Percentiles rank a stretch among this genome's conserved stretches.
Conservation (phyloP, 169 alveolate species). For the Plasmodium blacklocki region DNA sequence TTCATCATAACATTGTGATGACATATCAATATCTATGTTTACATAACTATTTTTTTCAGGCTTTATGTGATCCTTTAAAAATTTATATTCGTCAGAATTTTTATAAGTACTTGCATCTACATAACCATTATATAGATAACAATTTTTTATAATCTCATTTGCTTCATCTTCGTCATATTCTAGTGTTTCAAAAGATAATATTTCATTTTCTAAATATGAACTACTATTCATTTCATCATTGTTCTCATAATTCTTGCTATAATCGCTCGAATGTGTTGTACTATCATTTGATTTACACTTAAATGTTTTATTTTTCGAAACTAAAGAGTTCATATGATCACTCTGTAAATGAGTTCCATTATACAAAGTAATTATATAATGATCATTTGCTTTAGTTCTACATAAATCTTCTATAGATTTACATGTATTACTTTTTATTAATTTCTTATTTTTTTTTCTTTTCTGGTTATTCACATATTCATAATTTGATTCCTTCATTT, state of each 20-base stretch:
- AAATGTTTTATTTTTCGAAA: conserved; percentile 16
- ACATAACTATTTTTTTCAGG: conserved; percentile 21
- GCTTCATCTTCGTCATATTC: conserved; percentile 76
- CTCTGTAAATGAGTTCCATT: conserved; percentile 44
- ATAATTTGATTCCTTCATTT: background rate
- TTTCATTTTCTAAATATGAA: conserved; percentile 56
- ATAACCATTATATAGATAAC: conserved; percentile 68
- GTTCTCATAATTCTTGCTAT: conserved; percentile 26
- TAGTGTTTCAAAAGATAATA: conserved; percentile 33
- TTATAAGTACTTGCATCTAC: conserved; percentile 47
- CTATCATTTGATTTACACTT: conserved; percentile 37
- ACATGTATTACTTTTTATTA: conserved; percentile 14
- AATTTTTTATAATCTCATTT: conserved; percentile 68
- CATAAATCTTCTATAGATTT: conserved; percentile 8
- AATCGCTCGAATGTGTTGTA: conserved; percentile 41
- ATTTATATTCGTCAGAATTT: conserved; percentile 70
- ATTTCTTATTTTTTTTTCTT: conserved; percentile 12
- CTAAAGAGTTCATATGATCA: conserved; percentile 13
- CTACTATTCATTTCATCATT: conserved; percentile 33
- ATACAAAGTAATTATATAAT: conserved; percentile 56
- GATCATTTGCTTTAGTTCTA: conserved; percentile 34
- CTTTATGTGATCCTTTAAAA: conserved; percentile 48
- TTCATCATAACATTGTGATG: conserved; percentile 52
- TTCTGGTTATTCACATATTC: background rate
- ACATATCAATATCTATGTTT: conserved; percentile 43